Base-by-base conservation (phyloP, 441 rosid species). In the Dalechampia spathulata region DNA sequence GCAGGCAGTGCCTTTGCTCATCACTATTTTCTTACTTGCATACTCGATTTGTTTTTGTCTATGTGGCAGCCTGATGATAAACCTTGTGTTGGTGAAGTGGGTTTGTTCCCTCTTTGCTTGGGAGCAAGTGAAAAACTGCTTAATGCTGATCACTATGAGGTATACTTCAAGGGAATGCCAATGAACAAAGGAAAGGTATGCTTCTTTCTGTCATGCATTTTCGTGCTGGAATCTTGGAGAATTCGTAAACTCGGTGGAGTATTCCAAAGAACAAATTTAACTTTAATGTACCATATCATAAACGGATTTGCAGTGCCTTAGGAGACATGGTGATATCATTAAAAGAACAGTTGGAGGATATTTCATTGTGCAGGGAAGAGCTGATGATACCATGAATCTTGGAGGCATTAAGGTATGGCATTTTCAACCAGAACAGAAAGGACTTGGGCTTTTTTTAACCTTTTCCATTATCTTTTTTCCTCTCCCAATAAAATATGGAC, bases 351-450 rank as follows among this genome's bases (percentile, higher is more conserved):
- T 73, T 15, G 93, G 98, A 52, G 93, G 96, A 59, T 84, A 77
- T 66, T 75, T 58, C 19, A 13, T 65, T 46, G 91, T 88, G 17
- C 95, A 78, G 62, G 96, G 98, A 15, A 70, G 98, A 76, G 91
- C 95, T 55, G 95, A 91, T 72, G 98, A 88, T 73, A 91, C 98
- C 52, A 91, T 91, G 98, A 91, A 91, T 67, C 93, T 91, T 55
- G 95, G 95, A 46, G 98, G 98, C 56, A 91, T 88, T 56, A 91
- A 88, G 96, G 98, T 81, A 67, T 6, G 5, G 0, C 22, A 27
- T 58, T 30, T 30, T n/a, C n/a, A n/a, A n/a, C n/a, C n/a, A n/a
- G n/a, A n/a, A n/a, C n/a, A n/a, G n/a, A n/a, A n/a, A n/a, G n/a
- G n/a, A n/a, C n/a, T n/a, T n/a, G n/a, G n/a, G n/a, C n/a, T n/a